Percentiles rank a stretch among this genome's conserved stretches.
phyloP scores from a whole-genome alignment of 2,329 filamentous ascomycete species.

The Penicillium sp. region DNA sequence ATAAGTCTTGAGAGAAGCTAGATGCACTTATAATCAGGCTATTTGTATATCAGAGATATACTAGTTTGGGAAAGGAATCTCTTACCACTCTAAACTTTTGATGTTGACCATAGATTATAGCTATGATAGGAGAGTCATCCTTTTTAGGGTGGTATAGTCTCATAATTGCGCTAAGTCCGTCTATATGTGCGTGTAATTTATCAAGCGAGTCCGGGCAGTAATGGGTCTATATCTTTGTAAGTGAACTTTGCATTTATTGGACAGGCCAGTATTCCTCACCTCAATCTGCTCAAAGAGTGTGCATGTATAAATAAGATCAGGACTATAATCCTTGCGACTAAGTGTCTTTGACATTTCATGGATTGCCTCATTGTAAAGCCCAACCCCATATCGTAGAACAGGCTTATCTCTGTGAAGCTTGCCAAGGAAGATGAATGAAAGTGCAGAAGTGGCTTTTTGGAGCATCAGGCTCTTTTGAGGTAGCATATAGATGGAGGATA shows the following conservation, averaged over 20 bases:
- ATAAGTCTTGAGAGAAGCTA: constrained; percentile 2
- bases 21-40: background rate
- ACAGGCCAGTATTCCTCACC: background rate
- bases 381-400: background rate
- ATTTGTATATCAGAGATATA: background rate
- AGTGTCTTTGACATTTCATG: constrained; percentile 5
- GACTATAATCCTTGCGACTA: background rate
- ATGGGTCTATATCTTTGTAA: constrained; percentile 1
- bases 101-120: constrained; percentile 4
- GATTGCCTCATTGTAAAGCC: constrained; percentile 6
- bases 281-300: constrained; percentile 3
- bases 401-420: constrained; percentile 5
- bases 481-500: constrained; percentile 2
- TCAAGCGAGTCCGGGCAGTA: constrained; percentile 2
- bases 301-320: constrained; percentile 8
- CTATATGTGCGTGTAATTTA: background rate
- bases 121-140: background rate
- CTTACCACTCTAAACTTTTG: constrained; percentile 6
- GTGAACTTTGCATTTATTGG: background rate
- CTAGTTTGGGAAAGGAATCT: background rate
- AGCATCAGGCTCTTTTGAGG: constrained; percentile 6
- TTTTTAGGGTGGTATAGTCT: background rate
- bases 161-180: constrained; percentile 2
- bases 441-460: constrained; percentile 4
- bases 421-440: constrained; percentile 8